A percentile compares a stretch with the other conserved stretches of the same genome.
Evolutionary conservation across 129 eudicot genomes (phyloP).

Genomic region (Rutidosis leptorrhynchoides): DNA sequence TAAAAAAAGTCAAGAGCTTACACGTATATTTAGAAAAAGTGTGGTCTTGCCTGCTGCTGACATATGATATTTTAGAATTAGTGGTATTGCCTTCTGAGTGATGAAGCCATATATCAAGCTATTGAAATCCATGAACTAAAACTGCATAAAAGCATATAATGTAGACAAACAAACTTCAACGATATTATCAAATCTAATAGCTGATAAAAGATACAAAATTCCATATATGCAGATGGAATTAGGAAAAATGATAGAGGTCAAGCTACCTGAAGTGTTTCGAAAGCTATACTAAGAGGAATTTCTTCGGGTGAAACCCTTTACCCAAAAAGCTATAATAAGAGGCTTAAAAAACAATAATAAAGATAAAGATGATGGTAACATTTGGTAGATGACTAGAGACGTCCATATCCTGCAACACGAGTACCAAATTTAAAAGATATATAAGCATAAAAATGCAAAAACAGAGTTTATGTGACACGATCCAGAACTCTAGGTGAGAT

Average conservation of each 20-base stretch:
- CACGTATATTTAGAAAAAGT: slow-evolving; percentile 88
- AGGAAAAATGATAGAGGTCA: slow-evolving; percentile 3
- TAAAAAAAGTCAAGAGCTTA: slow-evolving; percentile 31
- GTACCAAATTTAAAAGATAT: not conserved
- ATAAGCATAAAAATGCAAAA: not conserved
- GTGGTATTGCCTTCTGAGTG: slow-evolving; percentile 55
- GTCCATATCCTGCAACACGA: slow-evolving; percentile 57
- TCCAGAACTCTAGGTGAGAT: no score
- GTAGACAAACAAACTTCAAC: slow-evolving; percentile 19
- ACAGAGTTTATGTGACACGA: no score
- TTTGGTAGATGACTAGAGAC: slow-evolving; percentile 46
- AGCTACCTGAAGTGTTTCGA: slow-evolving; percentile 78
- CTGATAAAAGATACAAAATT: not conserved
- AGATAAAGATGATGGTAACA: slow-evolving; percentile 49
- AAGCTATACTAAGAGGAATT: slow-evolving; percentile 81
- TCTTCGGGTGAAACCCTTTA: no score
- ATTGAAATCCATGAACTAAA: slow-evolving; percentile 86
- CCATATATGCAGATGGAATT: slow-evolving; percentile 15
- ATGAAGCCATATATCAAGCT: slow-evolving; percentile 77
- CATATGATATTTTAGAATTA: slow-evolving; percentile 50
- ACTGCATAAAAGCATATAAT: slow-evolving; percentile 50
- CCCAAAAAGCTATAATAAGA: no score
- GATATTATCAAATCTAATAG: not conserved
- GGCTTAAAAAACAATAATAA: slow-evolving; percentile 86
- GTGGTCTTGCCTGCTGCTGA: slow-evolving; percentile 69